Base-by-base conservation (phyloP, 2,329 filamentous ascomycete species). In the Thermoascus crustaceus region DNA sequence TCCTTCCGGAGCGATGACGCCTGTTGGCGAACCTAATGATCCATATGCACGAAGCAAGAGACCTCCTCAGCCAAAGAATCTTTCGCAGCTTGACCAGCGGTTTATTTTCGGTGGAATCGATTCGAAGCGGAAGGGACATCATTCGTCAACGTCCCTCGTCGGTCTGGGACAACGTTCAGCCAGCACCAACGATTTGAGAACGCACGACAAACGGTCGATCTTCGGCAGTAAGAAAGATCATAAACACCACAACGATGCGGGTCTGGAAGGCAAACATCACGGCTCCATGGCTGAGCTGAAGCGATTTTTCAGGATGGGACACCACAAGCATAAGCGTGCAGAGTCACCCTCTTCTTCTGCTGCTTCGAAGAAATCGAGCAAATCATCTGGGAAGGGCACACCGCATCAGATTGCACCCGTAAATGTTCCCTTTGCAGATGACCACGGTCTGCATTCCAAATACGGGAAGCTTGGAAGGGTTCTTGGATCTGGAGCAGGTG, bases 381-480 rank as follows among this genome's bases (percentile, higher is more conserved):
- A 75, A 5, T 71, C 75, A 9, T 55, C 67, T 10, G 67, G 67
- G 4, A 75, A 68, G 49, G 73, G 67, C 1, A 68, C 68, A 6
- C 63, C 67, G 2, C 69, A 74, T 41, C 80, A 81, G 50, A 53
- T 60, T 44, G 54, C 61, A 7, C 50, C 61, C 1, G 50, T 61
- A 14, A 67, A 56, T 43, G 76, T 94, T 35, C 91, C 91, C 0
- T 98, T 98, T 57, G 85, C 84, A 14, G 89, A 96, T 50, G 89
- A 96, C 48, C 88, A 96, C 55, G 86, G 87, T 3, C 68, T 96
- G 13, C 75, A 83, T 31, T 86, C 84, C 38, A 95, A 89, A 54
- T 98, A 96, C 57, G 91, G 91, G 30, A 96, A 95, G 56, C 82
- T 98, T 45, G 91, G 89, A 38, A 91, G 85, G 56, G 85, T 96